Evolutionary conservation across 2,329 filamentous ascomycete species (phyloP).

Genomic region (Fusarium austroafricanum): DNA sequence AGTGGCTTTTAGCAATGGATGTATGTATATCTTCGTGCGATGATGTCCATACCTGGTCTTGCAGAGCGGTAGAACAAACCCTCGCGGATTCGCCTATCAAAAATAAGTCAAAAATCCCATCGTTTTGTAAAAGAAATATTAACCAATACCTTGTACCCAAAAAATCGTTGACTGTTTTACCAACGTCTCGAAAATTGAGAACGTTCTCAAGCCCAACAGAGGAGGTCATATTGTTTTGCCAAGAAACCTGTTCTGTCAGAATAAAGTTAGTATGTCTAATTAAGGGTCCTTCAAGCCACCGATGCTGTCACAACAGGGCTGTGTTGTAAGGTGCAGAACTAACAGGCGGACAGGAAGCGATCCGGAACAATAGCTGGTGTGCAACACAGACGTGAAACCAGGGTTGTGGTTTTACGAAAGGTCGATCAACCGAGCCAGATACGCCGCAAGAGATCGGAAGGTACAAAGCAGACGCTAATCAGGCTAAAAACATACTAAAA

Average conservation of each 20-base stretch:
- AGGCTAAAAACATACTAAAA: slow-evolving; percentile 26
- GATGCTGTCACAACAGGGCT: neutral
- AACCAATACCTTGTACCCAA: slow-evolving; percentile 63
- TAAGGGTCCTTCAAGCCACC: neutral
- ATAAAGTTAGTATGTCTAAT: neutral
- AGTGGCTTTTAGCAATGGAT: slow-evolving; percentile 18
- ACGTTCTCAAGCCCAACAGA: slow-evolving; percentile 52
- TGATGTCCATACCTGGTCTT: slow-evolving; percentile 60
- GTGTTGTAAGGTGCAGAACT: neutral
- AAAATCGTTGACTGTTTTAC: slow-evolving; percentile 71
- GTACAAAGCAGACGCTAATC: slow-evolving; percentile 21
- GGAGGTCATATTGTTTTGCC: slow-evolving; percentile 32
- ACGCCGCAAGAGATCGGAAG: slow-evolving; percentile 27
- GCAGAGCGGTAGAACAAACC: slow-evolving; percentile 77
- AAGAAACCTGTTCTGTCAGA: slow-evolving; percentile 3
- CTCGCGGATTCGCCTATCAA: slow-evolving; percentile 63
- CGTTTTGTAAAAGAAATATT: neutral
- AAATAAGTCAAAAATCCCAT: neutral
- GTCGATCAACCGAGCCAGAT: slow-evolving; percentile 32
- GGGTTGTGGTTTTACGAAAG: slow-evolving; percentile 19
- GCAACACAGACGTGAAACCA: slow-evolving; percentile 19
- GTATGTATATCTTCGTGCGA: neutral
- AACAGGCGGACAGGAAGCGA: slow-evolving; percentile 1
- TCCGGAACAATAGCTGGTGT: slow-evolving; percentile 13
- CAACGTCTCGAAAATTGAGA: slow-evolving; percentile 83